These are phyloP conservation scores for Flaveria linearis DNA, from an alignment of 129 eudicot species.

Conservation along the genomic window DNA sequence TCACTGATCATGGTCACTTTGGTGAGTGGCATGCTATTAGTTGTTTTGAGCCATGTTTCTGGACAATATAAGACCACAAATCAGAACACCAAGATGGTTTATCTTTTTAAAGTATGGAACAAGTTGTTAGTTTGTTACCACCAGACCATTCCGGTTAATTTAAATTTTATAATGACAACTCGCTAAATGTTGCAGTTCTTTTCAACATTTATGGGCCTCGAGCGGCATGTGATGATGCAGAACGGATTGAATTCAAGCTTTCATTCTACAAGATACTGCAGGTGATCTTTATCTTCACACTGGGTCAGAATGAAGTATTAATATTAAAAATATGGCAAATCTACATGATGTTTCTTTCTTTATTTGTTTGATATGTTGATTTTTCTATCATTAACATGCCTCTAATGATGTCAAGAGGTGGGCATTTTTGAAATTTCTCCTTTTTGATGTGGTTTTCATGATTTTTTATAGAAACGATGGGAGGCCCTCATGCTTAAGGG, in stretches of 20 bases:
- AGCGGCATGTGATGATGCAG: constrained; percentile 73
- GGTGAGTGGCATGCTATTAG: constrained; percentile 51
- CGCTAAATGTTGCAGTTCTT: constrained; percentile 59
- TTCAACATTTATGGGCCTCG: constrained; percentile 96
- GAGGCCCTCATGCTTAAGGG: constrained; percentile 66
- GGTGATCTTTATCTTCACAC: constrained; percentile 40
- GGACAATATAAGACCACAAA: not conserved
- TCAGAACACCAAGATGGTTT: not conserved
- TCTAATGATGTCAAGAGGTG: not conserved
- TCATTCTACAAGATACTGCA: constrained; percentile 73
- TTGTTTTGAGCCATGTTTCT: constrained; percentile 14
- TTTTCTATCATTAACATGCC: not conserved
- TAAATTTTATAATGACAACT: constrained; percentile 10
- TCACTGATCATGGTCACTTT: constrained; percentile 96
- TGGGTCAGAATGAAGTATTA: not conserved
- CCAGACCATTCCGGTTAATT: not conserved
- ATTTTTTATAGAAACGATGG: constrained; percentile 90
- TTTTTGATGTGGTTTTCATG: constrained; percentile 19
- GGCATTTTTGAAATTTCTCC: not conserved
- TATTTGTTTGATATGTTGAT: not conserved
- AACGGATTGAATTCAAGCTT: constrained; percentile 76
- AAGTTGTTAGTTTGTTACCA: constrained; percentile 2
- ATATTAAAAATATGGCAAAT: not conserved
- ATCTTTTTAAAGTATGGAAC: not conserved
- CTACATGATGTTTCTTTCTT: not conserved